Conservation (phyloP, 129 eudicot genomes). For the Cynara cardunculus region DNA sequence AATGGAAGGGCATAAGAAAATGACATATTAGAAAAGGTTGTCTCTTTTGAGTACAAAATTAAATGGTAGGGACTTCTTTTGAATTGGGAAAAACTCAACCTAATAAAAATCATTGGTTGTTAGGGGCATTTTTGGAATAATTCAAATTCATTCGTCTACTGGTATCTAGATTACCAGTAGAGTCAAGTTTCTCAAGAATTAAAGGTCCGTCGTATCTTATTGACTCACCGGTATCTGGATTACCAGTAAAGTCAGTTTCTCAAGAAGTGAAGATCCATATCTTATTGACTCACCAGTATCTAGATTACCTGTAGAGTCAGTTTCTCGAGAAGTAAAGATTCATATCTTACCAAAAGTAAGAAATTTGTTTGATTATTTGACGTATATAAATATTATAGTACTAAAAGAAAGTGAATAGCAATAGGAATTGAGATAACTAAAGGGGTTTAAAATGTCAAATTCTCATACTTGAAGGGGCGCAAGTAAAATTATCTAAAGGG, state of each 20-base stretch:
- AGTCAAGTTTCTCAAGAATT: too few relatives aligned
- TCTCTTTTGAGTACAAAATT: constrained; percentile 6
- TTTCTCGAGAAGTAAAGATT: too few relatives aligned
- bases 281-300: too few relatives aligned
- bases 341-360: not conserved
- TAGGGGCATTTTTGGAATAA: not conserved
- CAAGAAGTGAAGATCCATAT: too few relatives aligned
- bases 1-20: constrained; percentile 17
- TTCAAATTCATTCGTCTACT: too few relatives aligned
- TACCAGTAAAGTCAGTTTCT: too few relatives aligned
- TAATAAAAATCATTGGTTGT: constrained; percentile 10
- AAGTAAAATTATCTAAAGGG: not conserved
- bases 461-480: not conserved
- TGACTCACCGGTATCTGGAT: too few relatives aligned
- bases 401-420: not conserved
- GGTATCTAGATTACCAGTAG: too few relatives aligned
- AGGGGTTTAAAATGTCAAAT: not conserved
- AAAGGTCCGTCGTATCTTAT: too few relatives aligned
- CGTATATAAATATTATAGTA: not conserved
- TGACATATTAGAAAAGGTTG: not conserved
- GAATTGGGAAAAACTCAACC: constrained; percentile 6
- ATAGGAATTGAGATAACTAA: not conserved
- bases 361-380: not conserved
- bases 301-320: too few relatives aligned
- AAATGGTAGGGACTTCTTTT: constrained; percentile 18